phyloP scores from a whole-genome alignment of 305 asterid genomes.

The Fraxinus platypoda region DNA sequence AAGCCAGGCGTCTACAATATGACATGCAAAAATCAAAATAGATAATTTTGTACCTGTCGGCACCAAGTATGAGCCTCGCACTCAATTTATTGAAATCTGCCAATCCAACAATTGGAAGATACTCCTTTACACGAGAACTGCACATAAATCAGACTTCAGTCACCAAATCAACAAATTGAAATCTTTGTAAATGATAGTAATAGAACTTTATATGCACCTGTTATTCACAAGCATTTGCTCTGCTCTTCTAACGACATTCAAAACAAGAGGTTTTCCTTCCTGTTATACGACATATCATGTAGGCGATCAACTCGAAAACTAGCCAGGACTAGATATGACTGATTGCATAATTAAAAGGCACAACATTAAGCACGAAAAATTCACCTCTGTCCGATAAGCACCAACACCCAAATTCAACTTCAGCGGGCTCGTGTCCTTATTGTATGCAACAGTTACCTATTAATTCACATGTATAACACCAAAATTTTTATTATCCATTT shows the following conservation, averaged over 20 bases:
- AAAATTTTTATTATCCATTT: background rate
- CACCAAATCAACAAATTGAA: conserved; percentile 9
- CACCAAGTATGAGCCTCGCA: conserved; percentile 93
- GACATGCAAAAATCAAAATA: background rate
- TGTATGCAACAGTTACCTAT: conserved; percentile 92
- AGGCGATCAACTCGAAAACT: conserved; percentile 2
- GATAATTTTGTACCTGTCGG: conserved; percentile 60
- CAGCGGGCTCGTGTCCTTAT: conserved; percentile 78
- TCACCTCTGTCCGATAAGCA: conserved; percentile 95
- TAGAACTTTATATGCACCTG: conserved; percentile 39
- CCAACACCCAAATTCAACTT: conserved; percentile 97
- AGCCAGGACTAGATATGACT: background rate
- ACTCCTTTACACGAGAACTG: conserved; percentile 94
- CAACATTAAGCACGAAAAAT: conserved; percentile 9
- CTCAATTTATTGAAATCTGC: conserved; percentile 91
- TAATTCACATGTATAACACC: background rate
- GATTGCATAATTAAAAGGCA: background rate
- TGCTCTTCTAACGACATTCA: conserved; percentile 88
- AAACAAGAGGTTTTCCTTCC: conserved; percentile 98
- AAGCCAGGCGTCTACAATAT: background rate
- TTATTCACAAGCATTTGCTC: conserved; percentile 79
- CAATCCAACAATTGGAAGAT: conserved; percentile 91
- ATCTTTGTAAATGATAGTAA: conserved; percentile 1
- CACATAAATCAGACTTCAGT: conserved; percentile 21
- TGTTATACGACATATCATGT: conserved; percentile 27